Base-by-base conservation (phyloP, 1,284 basidiomycete genomes). In the Malassezia brasiliensis region DNA sequence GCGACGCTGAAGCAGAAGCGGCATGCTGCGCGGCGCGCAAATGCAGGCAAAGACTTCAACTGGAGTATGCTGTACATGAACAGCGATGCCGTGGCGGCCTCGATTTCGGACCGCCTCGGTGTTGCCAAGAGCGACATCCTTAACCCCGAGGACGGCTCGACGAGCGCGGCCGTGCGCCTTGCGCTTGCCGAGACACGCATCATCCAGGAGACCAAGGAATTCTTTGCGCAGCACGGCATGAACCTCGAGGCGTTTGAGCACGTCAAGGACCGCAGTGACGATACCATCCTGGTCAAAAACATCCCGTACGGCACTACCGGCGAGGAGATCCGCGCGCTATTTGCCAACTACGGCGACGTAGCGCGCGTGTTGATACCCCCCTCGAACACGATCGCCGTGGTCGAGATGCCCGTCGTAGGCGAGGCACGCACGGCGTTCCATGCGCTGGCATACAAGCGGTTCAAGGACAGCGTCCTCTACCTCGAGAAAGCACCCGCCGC, bases 1-100 rank as follows among this genome's bases (percentile, higher is more conserved):
- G 35, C 50, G 15, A 64, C 71, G 14, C 53, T 74, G 39, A 85
- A 88, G 64, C 81, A 80, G 60, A 79, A 82, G 14, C 81, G 76
- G 4, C 74, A 77, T 39, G 77, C 82, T 39, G 85, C 86, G 74
- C 79, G 83, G 61, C 93, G 87, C 74, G 79, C 83, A 14, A 79
- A 77, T 25, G 84, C 86, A 6, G 83, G 84, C 34, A 85, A 84
- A 64, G 88, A 89, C 60, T 91, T 96, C 70, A 94, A 93, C 76
- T 98, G 93, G 93, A 85, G 85, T 42, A 87, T 89, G 80, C 76
- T 96, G 59, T 96, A 93, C 73, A 93, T 96, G 89, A 96, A 94
- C 79, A 90, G 85, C 60, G 88, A 93, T 70, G 88, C 89, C 10
- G 88, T 91, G 0, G 84, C 85, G 0, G 83, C 85, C 1, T 88